Evolutionary conservation across 1,284 basidiomycete species (phyloP).

Genomic region (Coriolopsis trogii): DNA sequence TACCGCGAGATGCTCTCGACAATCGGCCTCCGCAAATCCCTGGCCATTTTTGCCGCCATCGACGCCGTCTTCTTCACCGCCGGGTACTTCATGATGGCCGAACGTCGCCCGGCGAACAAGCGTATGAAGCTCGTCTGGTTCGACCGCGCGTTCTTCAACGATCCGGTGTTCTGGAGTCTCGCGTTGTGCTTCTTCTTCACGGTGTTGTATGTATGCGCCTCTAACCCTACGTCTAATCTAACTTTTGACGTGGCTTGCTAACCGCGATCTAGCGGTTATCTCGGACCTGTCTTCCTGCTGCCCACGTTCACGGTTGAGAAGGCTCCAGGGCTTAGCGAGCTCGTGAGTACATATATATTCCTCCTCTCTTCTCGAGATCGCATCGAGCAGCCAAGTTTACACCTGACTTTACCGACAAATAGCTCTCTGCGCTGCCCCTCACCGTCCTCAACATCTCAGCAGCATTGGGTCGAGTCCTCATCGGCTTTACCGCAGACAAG

Average conservation of each 20-base stretch:
- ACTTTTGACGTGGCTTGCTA: too few species aligned
- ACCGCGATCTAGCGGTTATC: slow-evolving; percentile 16
- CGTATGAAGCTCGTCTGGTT: slow-evolving; percentile 21
- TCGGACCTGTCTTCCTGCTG: slow-evolving; percentile 23
- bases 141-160: slow-evolving; percentile 23
- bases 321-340: slow-evolving; percentile 13
- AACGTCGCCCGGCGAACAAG: slow-evolving; percentile 14
- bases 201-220: slow-evolving; percentile 17
- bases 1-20: slow-evolving; percentile 19
- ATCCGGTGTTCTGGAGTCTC: slow-evolving; percentile 26
- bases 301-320: slow-evolving; percentile 24
- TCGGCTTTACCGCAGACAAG: slow-evolving; percentile 24
- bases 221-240: neutral
- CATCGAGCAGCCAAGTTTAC: neutral
- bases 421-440: slow-evolving; percentile 21
- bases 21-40: slow-evolving; percentile 21
- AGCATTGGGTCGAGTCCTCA: slow-evolving; percentile 19
- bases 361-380: neutral
- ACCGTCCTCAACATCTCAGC: slow-evolving; percentile 26
- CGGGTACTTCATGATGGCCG: slow-evolving; percentile 22
- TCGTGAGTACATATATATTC: slow-evolving; percentile 11
- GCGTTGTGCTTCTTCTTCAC: slow-evolving; percentile 23
- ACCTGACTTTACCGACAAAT: neutral
- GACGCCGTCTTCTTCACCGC: slow-evolving; percentile 16
- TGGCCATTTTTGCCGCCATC: slow-evolving; percentile 22